Evolutionary conservation across 2,329 filamentous ascomycete genomes (phyloP).

Genomic region (Stemphylium lycopersici): DNA sequence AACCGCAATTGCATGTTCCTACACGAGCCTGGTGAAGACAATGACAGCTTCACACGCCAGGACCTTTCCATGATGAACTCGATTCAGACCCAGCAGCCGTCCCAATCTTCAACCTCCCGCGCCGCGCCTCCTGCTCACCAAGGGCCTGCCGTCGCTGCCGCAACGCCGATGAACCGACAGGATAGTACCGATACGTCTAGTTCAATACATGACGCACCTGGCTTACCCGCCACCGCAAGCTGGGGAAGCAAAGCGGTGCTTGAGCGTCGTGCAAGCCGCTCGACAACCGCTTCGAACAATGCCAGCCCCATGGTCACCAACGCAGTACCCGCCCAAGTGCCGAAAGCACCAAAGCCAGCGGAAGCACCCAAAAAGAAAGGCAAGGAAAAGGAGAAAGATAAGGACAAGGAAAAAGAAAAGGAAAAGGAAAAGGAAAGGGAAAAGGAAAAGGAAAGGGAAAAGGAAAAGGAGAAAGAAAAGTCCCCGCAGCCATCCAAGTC

Average conservation of each 20-base stretch:
- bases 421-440: conserved; percentile 32
- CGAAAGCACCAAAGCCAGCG: conserved; percentile 38
- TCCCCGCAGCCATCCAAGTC: conserved; percentile 37
- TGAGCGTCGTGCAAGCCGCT: conserved; percentile 76
- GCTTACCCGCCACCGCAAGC: conserved; percentile 89
- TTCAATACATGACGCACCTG: conserved; percentile 72
- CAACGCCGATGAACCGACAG: conserved; percentile 71
- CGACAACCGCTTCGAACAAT: conserved; percentile 78
- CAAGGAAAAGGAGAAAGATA: conserved; percentile 35
- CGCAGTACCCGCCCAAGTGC: conserved; percentile 49
- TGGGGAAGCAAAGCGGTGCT: conserved; percentile 80
- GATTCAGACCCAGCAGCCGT: conserved; percentile 76
- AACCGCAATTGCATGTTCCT: conserved; percentile 98
- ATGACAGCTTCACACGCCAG: conserved; percentile 93
- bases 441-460: conserved; percentile 29
- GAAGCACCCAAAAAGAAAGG: conserved; percentile 39
- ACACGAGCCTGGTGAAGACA: conserved; percentile 97
- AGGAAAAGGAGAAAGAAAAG: conserved; percentile 23
- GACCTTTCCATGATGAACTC: conserved; percentile 95
- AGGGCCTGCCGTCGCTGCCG: conserved; percentile 59
- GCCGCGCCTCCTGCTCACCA: conserved; percentile 59
- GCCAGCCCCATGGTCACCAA: conserved; percentile 74
- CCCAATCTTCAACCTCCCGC: conserved; percentile 60
- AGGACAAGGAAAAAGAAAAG: conserved; percentile 29
- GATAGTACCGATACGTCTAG: conserved; percentile 77